Evolutionary conservation across 179 eudicot genomes (phyloP), one percentile per base, ranked within the genome.

Genomic region (Camellia oleifera): DNA sequence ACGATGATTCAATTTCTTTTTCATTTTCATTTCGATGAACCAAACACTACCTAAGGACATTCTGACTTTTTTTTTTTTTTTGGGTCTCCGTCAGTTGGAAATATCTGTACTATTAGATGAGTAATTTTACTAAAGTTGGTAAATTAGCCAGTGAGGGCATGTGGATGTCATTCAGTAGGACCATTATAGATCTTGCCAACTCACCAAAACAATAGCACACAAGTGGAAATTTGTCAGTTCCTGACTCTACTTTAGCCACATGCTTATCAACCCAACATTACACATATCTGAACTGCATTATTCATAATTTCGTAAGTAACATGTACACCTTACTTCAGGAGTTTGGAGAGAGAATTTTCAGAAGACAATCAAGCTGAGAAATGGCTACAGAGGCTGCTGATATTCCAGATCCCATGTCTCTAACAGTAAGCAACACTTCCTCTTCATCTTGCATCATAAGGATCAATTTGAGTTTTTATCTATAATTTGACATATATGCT

Each of bases 361-460:
- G 61, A 12, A 18, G n/a, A 18, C 5, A 62, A 67, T 72, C 76
- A 60, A 13, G 78, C 72, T 53, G 60, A 74, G 80, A 74, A 17
- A 87, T 84, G 89, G 89, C 82, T 66, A 75, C 89, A 42, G 82
- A 80, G 57, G 82, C 79, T 23, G 77, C 76, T 18, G 77, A 80
- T 71, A 76, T 72, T 83, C 82, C 79, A 60, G 82, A 57, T 60
- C 77, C 80, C n/a, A 61, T 79, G 42, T 80, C 77, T 77, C 77
- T 78, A 78, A 17, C 46, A 71, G 89, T 87, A 81, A 87, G 85
- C 71, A 23, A 74, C 56, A 8, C 26, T 44, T 60, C 52, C 62
- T 67, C 64, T 70, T 6, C 23, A 76, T 76, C 45, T 17, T 56
- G 44, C 62, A 66, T 52, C 61, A 10, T 15, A 77, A 66, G 73